Conservation (phyloP, 2,329 filamentous ascomycete genomes). For the Leptographium wingfieldii region DNA sequence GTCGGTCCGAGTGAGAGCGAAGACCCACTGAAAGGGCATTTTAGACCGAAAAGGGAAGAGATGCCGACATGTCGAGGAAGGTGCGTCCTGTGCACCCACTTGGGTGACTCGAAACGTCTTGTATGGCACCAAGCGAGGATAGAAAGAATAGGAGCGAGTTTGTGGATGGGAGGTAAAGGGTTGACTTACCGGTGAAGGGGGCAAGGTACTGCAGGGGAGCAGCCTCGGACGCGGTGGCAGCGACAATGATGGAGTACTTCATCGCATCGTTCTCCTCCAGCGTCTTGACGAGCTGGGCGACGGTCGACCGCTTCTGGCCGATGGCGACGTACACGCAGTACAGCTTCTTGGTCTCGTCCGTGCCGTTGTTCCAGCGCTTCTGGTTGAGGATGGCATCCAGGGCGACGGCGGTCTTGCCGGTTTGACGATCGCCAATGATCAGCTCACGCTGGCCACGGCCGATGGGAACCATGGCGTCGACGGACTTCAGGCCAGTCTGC, state of each 20-base stretch:
- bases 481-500: slow-evolving; percentile 97
- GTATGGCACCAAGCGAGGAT: no score
- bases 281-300: slow-evolving; percentile 98
- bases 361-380: slow-evolving; percentile 86
- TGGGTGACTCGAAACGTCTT: no score
- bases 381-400: slow-evolving; percentile 99
- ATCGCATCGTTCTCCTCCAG: slow-evolving; percentile 99
- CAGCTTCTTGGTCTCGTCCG: slow-evolving; percentile 93
- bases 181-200: slow-evolving; percentile 59
- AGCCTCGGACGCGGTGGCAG: slow-evolving; percentile 94
- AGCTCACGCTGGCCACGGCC: slow-evolving; percentile 99
- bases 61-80: no score
- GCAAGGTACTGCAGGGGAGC: slow-evolving; percentile 89
- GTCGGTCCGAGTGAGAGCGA: no score
- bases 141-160: no score
- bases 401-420: slow-evolving; percentile 97
- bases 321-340: slow-evolving; percentile 99
- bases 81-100: no score
- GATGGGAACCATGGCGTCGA: slow-evolving; percentile 99
- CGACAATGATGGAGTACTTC: slow-evolving; percentile 93
- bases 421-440: slow-evolving; percentile 99
- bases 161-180: neutral
- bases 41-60: no score
- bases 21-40: no score
- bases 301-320: slow-evolving; percentile 98